Evolutionary conservation across 2,329 filamentous ascomycete genomes (phyloP), one percentile per base, ranked within the genome.

Genomic region (Diaporthe velutina): DNA sequence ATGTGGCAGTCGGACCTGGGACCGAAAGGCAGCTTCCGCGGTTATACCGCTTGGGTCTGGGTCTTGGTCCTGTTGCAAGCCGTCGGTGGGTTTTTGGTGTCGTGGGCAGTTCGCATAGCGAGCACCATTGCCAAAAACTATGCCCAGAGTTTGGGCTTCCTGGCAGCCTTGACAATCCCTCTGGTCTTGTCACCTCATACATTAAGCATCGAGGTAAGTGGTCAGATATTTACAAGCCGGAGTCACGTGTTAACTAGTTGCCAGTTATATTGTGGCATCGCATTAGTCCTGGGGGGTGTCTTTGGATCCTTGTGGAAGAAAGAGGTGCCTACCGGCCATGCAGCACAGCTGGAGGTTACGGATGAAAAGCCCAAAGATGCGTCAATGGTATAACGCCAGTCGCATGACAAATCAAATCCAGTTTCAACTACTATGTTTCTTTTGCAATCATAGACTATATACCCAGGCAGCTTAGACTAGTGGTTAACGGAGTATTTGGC

Each of bases 111-210:
- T 13, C 30, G 64, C 64, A 67, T 52, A 19, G 64, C 64, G 33
- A 67, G 64, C 45, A 54, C 64, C 4, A 67, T 67, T 25, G 64
- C 64, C 12, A 67, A 67, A 15, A 67, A 28, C 9, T 67, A 52
- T 52, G 61, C 61, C 30, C 61, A 54, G n/a, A 68, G 64, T 17
- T 40, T 68, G 17, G 48, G 64, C 28, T 68, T 68, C 33, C 48
- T 54, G n/a, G 64, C 48, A 38, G 64, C 33, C n/a, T 38, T 52
- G 28, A 38, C 64, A 10, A 67, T 67, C 15, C 64, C 64, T 22
- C 48, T 68, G 15, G n/a, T 68, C 13, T 22, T 30, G 9, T 68
- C 48, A n/a, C 64, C n/a, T 52, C 48, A 68, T 19, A 13, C 15
- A 13, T 28, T 54, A n/a, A 54, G 48, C n/a, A 12, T 12, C 10